Evolutionary conservation across 768 basidiomycete genomes (phyloP).

Genomic region (Paxillus involutus): DNA sequence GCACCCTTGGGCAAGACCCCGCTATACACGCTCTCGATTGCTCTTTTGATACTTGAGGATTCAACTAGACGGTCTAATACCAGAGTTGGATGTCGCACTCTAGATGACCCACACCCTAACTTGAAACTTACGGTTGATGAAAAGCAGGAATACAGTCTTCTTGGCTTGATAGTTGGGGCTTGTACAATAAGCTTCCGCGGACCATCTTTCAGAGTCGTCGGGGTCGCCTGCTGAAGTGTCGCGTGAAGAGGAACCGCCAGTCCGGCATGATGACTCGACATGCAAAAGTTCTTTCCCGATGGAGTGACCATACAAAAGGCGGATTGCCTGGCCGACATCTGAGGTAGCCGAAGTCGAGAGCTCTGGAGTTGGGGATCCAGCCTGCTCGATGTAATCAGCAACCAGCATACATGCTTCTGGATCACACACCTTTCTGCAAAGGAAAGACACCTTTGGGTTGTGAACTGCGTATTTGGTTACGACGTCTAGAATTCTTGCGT

Average conservation of each 20-base stretch:
- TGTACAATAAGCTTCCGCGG: constrained; percentile 73
- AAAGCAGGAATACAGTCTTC: constrained; percentile 81
- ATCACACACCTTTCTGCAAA: constrained; percentile 79
- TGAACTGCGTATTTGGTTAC: constrained; percentile 93
- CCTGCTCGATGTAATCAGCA: constrained; percentile 41
- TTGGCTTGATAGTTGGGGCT: constrained; percentile 89
- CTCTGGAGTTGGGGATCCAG: constrained; percentile 72
- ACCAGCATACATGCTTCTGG: not conserved
- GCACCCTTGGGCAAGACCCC: constrained; percentile 86
- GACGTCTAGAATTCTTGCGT: constrained; percentile 86
- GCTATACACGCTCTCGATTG: constrained; percentile 84
- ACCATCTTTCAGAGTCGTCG: constrained; percentile 55
- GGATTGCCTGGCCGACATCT: constrained; percentile 66
- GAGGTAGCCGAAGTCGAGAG: constrained; percentile 76
- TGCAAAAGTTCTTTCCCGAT: constrained; percentile 76
- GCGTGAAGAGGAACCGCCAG: constrained; percentile 20
- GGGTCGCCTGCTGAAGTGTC: constrained; percentile 16
- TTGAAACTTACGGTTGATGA: constrained; percentile 83
- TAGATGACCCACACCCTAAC: not conserved
- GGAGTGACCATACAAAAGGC: constrained; percentile 75
- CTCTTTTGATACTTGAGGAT: constrained; percentile 80
- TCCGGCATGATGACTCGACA: constrained; percentile 34
- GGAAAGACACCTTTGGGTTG: constrained; percentile 84
- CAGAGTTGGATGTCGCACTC: not conserved
- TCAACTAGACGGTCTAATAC: constrained; percentile 88